These are phyloP conservation scores for Leccinum cinnamomeum DNA, from an alignment of 1,284 basidiomycete species.

Conservation along the genomic window DNA sequence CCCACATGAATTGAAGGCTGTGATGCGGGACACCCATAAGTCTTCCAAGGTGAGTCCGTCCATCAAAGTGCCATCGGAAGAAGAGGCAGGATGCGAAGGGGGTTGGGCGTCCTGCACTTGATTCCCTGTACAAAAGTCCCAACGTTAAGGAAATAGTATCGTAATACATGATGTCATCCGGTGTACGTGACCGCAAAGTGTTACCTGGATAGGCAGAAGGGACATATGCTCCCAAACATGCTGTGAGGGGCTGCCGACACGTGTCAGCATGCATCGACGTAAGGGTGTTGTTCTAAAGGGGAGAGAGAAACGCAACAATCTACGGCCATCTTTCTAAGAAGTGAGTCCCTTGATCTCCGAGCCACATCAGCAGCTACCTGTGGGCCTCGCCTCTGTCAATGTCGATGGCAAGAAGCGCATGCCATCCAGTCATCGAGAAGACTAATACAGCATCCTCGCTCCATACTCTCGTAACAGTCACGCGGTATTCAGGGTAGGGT, in stretches of 20 bases:
- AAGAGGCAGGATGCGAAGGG: not conserved
- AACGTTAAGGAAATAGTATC: not conserved
- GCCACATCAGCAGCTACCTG: not conserved
- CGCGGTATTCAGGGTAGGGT: not conserved
- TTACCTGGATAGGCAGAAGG: constrained; percentile 2
- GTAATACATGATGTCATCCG: constrained; percentile 1
- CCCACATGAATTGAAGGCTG: constrained; percentile 15
- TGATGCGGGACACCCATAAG: constrained; percentile 11
- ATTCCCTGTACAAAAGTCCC: constrained; percentile 1
- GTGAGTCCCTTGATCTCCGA: not conserved
- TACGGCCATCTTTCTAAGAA: not conserved
- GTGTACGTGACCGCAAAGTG: not conserved
- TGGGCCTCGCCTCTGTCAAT: not conserved
- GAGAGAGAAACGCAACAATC: not conserved
- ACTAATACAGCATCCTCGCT: not conserved
- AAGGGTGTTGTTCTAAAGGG: not conserved
- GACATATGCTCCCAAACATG: not conserved
- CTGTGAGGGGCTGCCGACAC: not conserved
- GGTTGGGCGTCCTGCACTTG: not conserved
- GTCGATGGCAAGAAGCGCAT: not conserved
- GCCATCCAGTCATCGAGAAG: not conserved
- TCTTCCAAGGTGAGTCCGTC: constrained; percentile 3
- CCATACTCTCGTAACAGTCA: not conserved
- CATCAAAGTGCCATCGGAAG: constrained; percentile 6
- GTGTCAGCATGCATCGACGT: not conserved